Evolutionary conservation across 352 stramenopile species (phyloP).

Genomic region (Nothophytophthora sp.): DNA sequence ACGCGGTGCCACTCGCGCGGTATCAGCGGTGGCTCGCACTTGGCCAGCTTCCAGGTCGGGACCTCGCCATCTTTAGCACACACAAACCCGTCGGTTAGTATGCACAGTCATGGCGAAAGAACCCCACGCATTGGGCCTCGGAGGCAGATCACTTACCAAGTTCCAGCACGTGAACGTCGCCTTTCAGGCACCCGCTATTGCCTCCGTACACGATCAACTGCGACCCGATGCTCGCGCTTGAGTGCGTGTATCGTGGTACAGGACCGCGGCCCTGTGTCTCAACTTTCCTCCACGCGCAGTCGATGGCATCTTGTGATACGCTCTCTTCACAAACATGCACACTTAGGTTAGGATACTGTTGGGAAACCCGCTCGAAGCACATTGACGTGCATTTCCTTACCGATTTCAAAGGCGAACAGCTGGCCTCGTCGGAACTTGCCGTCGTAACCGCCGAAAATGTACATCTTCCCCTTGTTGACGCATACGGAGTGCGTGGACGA

Average conservation of each 20-base stretch:
- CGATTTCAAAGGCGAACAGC: conserved; percentile 46
- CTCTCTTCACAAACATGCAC: conserved; percentile 15
- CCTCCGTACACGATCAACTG: conserved; percentile 55
- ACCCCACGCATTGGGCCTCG: too few relatives aligned
- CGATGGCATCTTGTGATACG: conserved; percentile 30
- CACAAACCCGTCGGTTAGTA: too few relatives aligned
- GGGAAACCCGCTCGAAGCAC: neutral
- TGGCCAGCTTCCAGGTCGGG: conserved; percentile 51
- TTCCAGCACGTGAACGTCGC: conserved; percentile 53
- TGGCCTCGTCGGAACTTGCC: conserved; percentile 54
- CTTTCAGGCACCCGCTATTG: conserved; percentile 63
- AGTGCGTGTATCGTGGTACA: conserved; percentile 56
- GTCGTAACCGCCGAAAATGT: conserved; percentile 66
- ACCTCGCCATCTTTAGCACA: conserved; percentile 22
- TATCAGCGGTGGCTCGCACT: conserved; percentile 35
- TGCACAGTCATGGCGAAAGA: too few relatives aligned
- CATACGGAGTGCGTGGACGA: conserved; percentile 60
- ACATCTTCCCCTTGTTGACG: conserved; percentile 50
- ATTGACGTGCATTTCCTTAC: conserved; percentile 16
- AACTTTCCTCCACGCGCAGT: conserved; percentile 44
- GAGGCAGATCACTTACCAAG: conserved; percentile 16
- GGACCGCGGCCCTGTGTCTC: conserved; percentile 36
- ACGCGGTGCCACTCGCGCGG: conserved; percentile 59
- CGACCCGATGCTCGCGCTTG: conserved; percentile 43
- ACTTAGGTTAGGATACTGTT: neutral